These are phyloP conservation scores for Eucalyptus microcorys DNA, from an alignment of 345 rosid genomes.

Conservation along the genomic window DNA sequence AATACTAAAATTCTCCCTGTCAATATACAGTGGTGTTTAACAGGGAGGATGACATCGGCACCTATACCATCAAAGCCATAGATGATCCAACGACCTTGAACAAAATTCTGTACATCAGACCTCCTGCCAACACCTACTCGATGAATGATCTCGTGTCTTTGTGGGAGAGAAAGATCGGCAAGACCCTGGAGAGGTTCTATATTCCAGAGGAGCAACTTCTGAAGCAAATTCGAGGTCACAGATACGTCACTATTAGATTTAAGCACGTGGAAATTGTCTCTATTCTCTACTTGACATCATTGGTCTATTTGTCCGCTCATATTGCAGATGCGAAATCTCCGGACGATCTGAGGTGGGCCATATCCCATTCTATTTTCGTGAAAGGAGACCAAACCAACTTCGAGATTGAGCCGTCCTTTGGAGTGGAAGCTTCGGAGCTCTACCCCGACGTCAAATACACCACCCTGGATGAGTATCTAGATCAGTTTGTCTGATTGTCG, in stretches of 20 bases:
- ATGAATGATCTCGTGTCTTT: not conserved
- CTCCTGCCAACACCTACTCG: not conserved
- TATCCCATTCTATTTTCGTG: not conserved
- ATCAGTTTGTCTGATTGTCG: not conserved
- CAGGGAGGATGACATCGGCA: not conserved
- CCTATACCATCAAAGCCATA: not conserved
- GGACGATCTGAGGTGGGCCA: not conserved
- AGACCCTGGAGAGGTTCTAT: not conserved
- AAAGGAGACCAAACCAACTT: not conserved
- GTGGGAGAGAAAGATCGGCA: slow-evolving; percentile 1
- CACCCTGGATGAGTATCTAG: not conserved
- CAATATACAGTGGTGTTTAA: not conserved
- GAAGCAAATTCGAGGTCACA: not conserved
- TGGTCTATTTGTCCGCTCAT: not conserved
- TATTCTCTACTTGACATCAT: not conserved
- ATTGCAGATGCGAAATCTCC: not conserved
- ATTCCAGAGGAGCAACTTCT: not conserved
- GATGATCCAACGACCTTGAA: slow-evolving; percentile 4
- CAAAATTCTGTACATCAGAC: not conserved
- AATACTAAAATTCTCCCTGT: not conserved
- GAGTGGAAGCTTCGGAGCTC: slow-evolving; percentile 2
- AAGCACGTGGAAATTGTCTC: not conserved
- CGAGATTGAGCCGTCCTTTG: not conserved
- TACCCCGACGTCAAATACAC: not conserved
- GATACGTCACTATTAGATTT: not conserved